Evolutionary conservation across 2,329 filamentous ascomycete species (phyloP), one percentile per base, ranked within the genome.

Genomic region (Fusarium penzigii): DNA sequence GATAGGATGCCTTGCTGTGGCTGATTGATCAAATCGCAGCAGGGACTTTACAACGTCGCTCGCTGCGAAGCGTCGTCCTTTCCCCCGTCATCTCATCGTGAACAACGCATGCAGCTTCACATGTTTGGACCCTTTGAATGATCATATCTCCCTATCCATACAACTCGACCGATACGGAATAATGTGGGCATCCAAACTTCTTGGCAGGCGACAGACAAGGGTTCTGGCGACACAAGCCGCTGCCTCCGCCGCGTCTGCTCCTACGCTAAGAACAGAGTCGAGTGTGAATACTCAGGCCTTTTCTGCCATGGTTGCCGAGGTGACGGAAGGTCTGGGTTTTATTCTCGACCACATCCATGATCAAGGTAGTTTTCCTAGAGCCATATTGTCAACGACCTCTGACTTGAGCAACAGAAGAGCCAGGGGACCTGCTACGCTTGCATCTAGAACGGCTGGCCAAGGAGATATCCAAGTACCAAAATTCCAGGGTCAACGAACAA

Each of bases 251-350:
- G 53, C 51, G 0, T 53, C 51, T 2, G 32, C 43, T 3, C 53
- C 53, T 6, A 53, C 46, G 2, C 53, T 51, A 1, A 44, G 42
- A 12, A 42, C 38, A 3, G 53, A 53, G 8, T 53, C 48, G 2
- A 64, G 62, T 36, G 56, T 60, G 11, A 65, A 65, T 34, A 58
- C 54, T 5, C 55, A 53, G 25, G 62, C 63, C 2, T 59, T 54
- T 17, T 52, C 57, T 2, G 56, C 58, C 3, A 62, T 60, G 7
- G 51, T 59, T 10, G 60, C 57, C 4, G 62, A 63, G 44, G 39
- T 63, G 17, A 29, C 55, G 0, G 53, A 64, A 38, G 50, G 56
- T 5, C 45, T 65, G 1, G 62, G 63, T 2, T 65, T 65, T 44
- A 54, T 65, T 0, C 56, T 65, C 17, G 61, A 64, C 11, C 49